Conservation (phyloP, 2,329 filamentous ascomycete genomes). For the Penicillium sp. region DNA sequence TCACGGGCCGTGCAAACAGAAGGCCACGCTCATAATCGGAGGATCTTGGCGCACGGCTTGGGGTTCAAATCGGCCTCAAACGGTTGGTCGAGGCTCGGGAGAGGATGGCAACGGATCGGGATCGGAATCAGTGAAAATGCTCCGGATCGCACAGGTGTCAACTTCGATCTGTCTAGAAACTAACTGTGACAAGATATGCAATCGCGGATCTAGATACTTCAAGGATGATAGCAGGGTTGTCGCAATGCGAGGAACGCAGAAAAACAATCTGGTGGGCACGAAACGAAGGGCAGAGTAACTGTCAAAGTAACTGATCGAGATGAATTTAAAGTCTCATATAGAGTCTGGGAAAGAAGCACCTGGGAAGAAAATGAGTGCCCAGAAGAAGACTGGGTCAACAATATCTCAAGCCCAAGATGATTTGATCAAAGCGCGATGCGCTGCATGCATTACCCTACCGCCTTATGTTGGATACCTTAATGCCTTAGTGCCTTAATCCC, state of each 20-base stretch:
- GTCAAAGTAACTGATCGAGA: not conserved
- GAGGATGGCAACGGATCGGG: not conserved
- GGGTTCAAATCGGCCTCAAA: not conserved
- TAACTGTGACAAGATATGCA: not conserved
- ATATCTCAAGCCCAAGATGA: constrained; percentile 11
- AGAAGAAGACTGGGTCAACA: constrained; percentile 3
- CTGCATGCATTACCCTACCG: constrained; percentile 12
- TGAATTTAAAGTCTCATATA: not conserved
- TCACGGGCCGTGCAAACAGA: constrained; percentile 19
- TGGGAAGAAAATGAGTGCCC: not conserved
- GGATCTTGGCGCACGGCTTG: constrained; percentile 10
- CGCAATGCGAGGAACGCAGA: constrained; percentile 7
- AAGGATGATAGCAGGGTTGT: constrained; percentile 6
- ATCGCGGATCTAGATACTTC: not conserved
- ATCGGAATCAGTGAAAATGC: not conserved
- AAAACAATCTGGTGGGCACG: not conserved
- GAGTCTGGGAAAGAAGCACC: not conserved
- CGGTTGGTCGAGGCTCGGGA: not conserved
- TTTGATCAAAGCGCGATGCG: constrained; percentile 20
- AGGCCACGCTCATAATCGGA: constrained; percentile 24
- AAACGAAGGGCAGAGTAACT: not conserved
- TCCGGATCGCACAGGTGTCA: not conserved
- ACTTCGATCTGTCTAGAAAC: not conserved
- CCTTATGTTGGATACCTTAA: constrained; percentile 4
- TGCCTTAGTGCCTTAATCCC: constrained; percentile 21